These are phyloP conservation scores for Paraleonurus japonicus DNA, from an alignment of 257 asterid species.

Conservation along the genomic window DNA sequence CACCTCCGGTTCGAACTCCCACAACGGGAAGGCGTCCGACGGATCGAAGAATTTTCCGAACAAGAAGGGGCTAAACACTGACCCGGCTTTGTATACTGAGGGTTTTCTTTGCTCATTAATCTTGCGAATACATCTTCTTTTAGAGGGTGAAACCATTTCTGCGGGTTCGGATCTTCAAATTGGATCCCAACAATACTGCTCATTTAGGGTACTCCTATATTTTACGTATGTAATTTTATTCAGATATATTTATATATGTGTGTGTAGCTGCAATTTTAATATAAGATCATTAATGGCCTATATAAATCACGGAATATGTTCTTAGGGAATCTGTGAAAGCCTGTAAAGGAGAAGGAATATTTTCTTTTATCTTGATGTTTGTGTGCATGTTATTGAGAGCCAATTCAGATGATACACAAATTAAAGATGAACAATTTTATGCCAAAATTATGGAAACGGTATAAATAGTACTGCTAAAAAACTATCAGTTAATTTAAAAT, in stretches of 20 bases:
- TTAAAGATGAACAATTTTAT: too few species aligned
- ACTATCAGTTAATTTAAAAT: too few species aligned
- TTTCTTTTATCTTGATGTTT: conserved; percentile 26
- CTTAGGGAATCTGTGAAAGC: conserved; percentile 40
- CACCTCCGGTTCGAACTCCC: conserved; percentile 71
- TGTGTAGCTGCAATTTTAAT: conserved; percentile 23
- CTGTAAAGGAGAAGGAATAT: conserved; percentile 42
- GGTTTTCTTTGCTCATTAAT: conserved; percentile 44
- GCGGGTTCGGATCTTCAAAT: conserved; percentile 48
- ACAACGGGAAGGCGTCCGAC: conserved; percentile 81
- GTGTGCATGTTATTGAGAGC: neutral
- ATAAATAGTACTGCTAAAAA: too few species aligned
- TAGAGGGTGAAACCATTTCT: conserved; percentile 69
- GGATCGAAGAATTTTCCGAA: conserved; percentile 95
- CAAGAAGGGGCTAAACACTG: conserved; percentile 65
- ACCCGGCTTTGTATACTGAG: conserved; percentile 41
- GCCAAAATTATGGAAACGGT: too few species aligned
- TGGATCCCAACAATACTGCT: conserved; percentile 42
- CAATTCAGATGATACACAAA: neutral
- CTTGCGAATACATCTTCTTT: conserved; percentile 55
- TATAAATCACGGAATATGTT: conserved; percentile 39
- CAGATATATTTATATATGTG: neutral
- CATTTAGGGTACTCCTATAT: conserved; percentile 26
- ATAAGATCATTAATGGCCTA: neutral
- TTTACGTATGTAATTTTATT: too few species aligned